Base-by-base conservation (phyloP, 768 basidiomycete species). In the Lyophyllum atratum region DNA sequence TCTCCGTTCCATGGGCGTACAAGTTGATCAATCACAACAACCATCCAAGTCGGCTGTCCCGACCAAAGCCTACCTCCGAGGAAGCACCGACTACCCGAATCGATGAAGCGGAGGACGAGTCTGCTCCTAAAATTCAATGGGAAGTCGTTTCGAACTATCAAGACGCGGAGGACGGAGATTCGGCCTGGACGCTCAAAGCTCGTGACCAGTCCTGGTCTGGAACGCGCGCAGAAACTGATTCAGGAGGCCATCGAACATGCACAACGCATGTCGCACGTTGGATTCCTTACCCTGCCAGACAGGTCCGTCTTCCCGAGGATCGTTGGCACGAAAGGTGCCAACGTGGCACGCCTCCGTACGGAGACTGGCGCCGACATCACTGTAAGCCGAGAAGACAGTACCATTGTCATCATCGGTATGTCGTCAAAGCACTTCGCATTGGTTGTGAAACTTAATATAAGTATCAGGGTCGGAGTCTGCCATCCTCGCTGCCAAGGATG, bases 291-390 rank as follows among this genome's bases (percentile, higher is more conserved):
- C 9, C 78, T 96, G 40, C 76, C 85, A 39, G 90, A 94, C 68
- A 86, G 93, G 60, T 84, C 88, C 33, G 82, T 82, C 31, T 98
- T 98, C 85, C 95, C 95, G 14, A 82, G 93, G 62, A 95, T 98
- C 63, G 93, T 98, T 59, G 95, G 95, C 37, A 75, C 89, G 11
- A 96, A 95, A 74, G 95, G 95, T 52, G 78, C 93, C 25, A 98
- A 93, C 64, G 91, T 98, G 49, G 81, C 89, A 51, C 89, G 95
- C 48, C 81, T 98, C 51, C 86, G 95, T 54, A 83, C 82, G 50
- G 93, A 94, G 73, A 96, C 91, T 51, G 92, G 93, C 40, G 90
- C 95, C 53, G 93, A 96, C 68, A 94, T 98, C 64, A 92, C 85
- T 42, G 92, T 98, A 53, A 86, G 92, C 70, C 85, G 92, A 61